Evolutionary conservation across 768 basidiomycete species (phyloP).

Genomic region (Basidioascus undulatus): DNA sequence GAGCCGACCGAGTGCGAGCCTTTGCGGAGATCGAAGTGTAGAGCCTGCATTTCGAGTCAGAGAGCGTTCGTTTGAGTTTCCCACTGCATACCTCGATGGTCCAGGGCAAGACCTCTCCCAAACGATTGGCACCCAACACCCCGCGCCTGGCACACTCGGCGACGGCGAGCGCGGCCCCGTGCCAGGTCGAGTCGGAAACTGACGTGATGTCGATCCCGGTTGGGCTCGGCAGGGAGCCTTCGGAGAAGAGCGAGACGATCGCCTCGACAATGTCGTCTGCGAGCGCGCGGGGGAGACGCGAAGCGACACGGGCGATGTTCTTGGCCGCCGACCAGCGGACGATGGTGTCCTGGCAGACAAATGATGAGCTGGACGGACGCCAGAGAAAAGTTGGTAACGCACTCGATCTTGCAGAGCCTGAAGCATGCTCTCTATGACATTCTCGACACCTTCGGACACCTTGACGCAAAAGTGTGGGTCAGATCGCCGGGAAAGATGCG

Average conservation of each 20-base stretch:
- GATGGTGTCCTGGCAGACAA: slow-evolving; percentile 47
- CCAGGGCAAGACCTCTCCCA: slow-evolving; percentile 50
- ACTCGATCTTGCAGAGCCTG: slow-evolving; percentile 60
- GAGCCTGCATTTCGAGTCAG: slow-evolving; percentile 32
- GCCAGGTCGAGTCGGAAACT: slow-evolving; percentile 72
- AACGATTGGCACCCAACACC: slow-evolving; percentile 31
- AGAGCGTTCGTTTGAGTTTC: accelerated
- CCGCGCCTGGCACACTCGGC: slow-evolving; percentile 78
- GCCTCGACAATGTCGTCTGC: slow-evolving; percentile 59
- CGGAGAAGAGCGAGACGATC: slow-evolving; percentile 46
- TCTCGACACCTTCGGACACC: slow-evolving; percentile 56
- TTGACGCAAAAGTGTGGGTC: too few species aligned
- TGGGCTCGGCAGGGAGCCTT: slow-evolving; percentile 33
- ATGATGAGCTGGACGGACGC: slow-evolving; percentile 1
- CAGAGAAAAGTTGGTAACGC: slow-evolving; percentile 1
- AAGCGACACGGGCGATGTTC: slow-evolving; percentile 59
- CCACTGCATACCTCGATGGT: slow-evolving; percentile 37
- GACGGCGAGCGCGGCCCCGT: slow-evolving; percentile 74
- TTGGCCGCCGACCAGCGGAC: slow-evolving; percentile 91
- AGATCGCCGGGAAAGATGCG: too few species aligned
- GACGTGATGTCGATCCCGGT: slow-evolving; percentile 40
- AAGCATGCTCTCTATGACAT: slow-evolving; percentile 45
- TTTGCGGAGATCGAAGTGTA: slow-evolving; percentile 77
- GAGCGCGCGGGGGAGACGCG: slow-evolving; percentile 52
- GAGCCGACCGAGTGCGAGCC: slow-evolving; percentile 84